These are phyloP conservation scores for Debaryomyces prosopidis DNA, from an alignment of 805 yeast genomes.

Conservation along the genomic window DNA sequence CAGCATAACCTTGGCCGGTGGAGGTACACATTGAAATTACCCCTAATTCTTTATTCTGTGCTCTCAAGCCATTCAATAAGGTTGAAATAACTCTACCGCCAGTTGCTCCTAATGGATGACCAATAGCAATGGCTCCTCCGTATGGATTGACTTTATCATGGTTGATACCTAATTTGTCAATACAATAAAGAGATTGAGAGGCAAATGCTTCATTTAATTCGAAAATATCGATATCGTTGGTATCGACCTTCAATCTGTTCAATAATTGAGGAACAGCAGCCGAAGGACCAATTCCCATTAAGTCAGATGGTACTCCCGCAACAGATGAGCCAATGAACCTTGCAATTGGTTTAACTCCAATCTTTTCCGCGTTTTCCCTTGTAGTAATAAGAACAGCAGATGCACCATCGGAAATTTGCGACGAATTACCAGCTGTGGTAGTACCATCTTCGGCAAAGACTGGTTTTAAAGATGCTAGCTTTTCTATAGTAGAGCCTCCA, in stretches of 20 bases:
- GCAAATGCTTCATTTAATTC: conserved; percentile 41
- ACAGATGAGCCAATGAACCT: conserved; percentile 29
- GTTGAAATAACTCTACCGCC: conserved; percentile 43
- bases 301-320: conserved; percentile 33
- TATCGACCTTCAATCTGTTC: conserved; percentile 21
- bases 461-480: conserved; percentile 28
- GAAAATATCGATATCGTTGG: conserved; percentile 27
- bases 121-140: conserved; percentile 19
- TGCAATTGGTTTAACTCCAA: conserved; percentile 32
- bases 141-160: conserved; percentile 40
- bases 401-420: conserved; percentile 39
- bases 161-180: conserved; percentile 25
- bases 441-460: conserved; percentile 29
- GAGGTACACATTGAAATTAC: conserved; percentile 43
- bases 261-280: conserved; percentile 29
- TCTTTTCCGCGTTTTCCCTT: conserved; percentile 30
- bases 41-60: conserved; percentile 30
- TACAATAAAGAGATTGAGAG: conserved; percentile 29
- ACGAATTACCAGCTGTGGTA: conserved; percentile 39
- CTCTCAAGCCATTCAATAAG: conserved; percentile 30
- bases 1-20: conserved; percentile 43
- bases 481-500: conserved; percentile 22
- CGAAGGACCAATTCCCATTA: conserved; percentile 40
- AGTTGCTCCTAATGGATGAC: conserved; percentile 63
- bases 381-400: conserved; percentile 35